Evolutionary conservation across 306 rosid genomes (phyloP), one percentile per base, ranked within the genome.

Genomic region (Prunus dulcis): DNA sequence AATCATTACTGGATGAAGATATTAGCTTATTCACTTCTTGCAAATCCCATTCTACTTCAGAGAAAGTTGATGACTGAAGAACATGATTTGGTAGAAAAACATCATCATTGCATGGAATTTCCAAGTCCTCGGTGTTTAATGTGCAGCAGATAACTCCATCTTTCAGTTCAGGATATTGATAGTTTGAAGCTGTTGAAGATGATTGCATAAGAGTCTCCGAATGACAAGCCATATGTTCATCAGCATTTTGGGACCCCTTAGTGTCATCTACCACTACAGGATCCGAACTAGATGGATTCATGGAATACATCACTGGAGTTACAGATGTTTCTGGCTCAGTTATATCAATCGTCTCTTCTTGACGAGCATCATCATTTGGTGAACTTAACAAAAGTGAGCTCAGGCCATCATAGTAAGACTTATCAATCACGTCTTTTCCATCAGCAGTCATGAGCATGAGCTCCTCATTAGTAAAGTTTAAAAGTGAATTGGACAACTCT

Each of bases 61-160:
- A 76, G 57, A 84, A 57, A 68, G 62, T 73, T 51, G 88, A 70
- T 45, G 84, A 71, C 68, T 80, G 84, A 41, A 88, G 84, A 20
- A 65, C 78, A 32, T 70, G 83, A 77, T 81, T 86, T 63, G 86
- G 87, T 72, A 91, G 84, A 80, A 87, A 82, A 76, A 90, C 87
- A 52, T 92, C 96, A 82, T 89, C 96, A 72, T 93, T 96, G 82
- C 87, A 81, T 45, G 99, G 98, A 81, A 96, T 78, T 60, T 89
- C 98, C 58, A 85, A 84, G 79, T 91, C 89, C 82, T 91, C 96
- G 1, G 97, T 86, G 81, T 89, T 96, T 69, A 85, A 67, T 6
- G 53, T 45, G 82, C 99, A 95, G 79, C 71, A 75, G 67, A 84
- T 76, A 77, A 82, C 75, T 84, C 89, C 91, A 25, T 80, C 81